phyloP scores from a whole-genome alignment of 2,329 filamentous ascomycete species.

The Penicillium psychrosexuale region DNA sequence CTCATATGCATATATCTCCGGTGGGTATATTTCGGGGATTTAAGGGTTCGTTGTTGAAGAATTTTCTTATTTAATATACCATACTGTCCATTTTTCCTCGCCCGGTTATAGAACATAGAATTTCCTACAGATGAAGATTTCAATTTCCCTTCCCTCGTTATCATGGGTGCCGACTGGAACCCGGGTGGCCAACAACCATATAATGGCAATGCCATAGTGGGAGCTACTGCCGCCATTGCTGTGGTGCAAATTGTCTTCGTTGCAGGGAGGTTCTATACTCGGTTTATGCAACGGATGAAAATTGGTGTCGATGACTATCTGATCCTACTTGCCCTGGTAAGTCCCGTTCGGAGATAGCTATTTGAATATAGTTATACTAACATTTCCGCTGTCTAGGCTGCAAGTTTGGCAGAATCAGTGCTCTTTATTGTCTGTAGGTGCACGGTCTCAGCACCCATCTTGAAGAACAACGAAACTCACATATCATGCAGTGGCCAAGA shows the following conservation, averaged over 20 bases:
- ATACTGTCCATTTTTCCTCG: neutral
- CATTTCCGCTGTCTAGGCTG: neutral
- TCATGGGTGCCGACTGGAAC: constrained; percentile 1
- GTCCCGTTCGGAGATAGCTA: neutral
- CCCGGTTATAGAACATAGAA: neutral
- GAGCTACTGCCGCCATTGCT: constrained; percentile 16
- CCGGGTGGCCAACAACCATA: constrained; percentile 1
- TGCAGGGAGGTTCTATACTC: constrained; percentile 22
- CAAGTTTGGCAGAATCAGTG: neutral
- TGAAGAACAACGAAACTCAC: neutral
- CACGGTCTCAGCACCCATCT: neutral
- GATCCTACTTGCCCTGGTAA: constrained; percentile 24
- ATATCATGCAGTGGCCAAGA: neutral
- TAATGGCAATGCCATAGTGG: constrained; percentile 17
- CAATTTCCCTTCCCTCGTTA: neutral
- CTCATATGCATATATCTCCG: neutral
- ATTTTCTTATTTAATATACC: neutral
- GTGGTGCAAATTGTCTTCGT: constrained; percentile 22
- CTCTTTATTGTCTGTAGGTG: neutral
- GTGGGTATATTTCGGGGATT: neutral
- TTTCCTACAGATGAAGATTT: neutral
- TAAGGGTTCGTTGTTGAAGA: neutral
- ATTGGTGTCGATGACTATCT: constrained; percentile 23
- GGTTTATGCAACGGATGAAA: constrained; percentile 18
- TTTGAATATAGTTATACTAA: neutral